Evolutionary conservation across 495 filamentous ascomycete genomes (phyloP), one percentile per base, ranked within the genome.

Genomic region (Pseudomonodictys pantanalensis): DNA sequence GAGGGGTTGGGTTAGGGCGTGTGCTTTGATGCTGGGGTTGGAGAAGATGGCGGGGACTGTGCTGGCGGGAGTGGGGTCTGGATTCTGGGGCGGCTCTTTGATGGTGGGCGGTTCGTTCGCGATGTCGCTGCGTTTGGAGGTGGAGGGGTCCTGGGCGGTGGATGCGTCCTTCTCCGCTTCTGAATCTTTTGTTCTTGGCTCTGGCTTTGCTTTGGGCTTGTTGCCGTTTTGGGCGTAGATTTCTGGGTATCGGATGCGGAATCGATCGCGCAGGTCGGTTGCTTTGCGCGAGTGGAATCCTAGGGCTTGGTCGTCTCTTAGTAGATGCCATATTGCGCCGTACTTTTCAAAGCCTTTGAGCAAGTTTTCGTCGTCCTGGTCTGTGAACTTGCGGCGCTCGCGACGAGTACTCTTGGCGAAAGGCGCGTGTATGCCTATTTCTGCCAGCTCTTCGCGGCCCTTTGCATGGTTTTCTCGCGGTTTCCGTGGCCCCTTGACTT

Each of bases 221-320:
- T 65, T 51, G 0, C 72, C 71, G 2, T 73, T 71, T 52, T 84
- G 75, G 25, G 78, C 79, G 67, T 88, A 93, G 45, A 85, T 81
- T 33, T 88, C 82, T 6, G 90, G 89, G 60, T 86, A 91, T 51
- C 86, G 87, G 57, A 88, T 91, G 18, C 91, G 80, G 51, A 95
- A 86, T 6, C 90, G 79, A 71, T 96, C 91, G 46, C 91, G 78
- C 11, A 96, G 74, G 67, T 96, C 90, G 4, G 88, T 91, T 2
- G 89, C 83, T 33, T 83, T 81, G 54, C 91, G 81, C 65, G 77
- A 82, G 8, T 77, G 72, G 10, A 96, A 75, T 18, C 85, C 79
- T 46, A 92, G 80, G 15, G 78, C 76, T 10, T 79, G 73, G 65
- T 95, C 90, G 46, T 85, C 79, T 62, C 86, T 84, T 24, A 96